Evolutionary conservation across 2,329 filamentous ascomycete species (phyloP).

Genomic region (Aureobasidium sp.): DNA sequence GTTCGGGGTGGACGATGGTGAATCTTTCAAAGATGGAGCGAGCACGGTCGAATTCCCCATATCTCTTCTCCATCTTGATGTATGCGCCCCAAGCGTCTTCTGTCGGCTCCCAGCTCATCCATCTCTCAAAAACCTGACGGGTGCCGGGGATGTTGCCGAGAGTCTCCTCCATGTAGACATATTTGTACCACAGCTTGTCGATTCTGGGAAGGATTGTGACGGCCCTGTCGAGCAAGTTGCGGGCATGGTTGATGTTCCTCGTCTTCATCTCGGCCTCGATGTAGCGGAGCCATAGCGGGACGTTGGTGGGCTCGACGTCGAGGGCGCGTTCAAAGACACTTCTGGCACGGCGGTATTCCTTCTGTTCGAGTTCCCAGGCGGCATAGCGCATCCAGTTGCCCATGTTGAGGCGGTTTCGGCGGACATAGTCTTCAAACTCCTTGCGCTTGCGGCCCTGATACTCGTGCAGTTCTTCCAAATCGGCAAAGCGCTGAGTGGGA

Average conservation of each 20-base stretch:
- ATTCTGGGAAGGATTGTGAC: constrained; percentile 84
- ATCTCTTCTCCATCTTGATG: constrained; percentile 94
- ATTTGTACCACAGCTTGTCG: constrained; percentile 99
- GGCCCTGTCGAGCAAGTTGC: constrained; percentile 91
- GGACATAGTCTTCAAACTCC: constrained; percentile 97
- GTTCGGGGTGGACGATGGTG: constrained; percentile 86
- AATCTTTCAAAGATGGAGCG: constrained; percentile 84
- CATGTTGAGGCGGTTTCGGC: constrained; percentile 88
- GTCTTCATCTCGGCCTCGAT: constrained; percentile 95
- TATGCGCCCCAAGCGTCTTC: constrained; percentile 94
- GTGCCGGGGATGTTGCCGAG: constrained; percentile 89
- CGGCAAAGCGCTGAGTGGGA: constrained; percentile 89
- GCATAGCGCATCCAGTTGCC: constrained; percentile 99
- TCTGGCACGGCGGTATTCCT: constrained; percentile 85
- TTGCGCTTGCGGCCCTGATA: constrained; percentile 93
- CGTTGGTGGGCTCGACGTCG: constrained; percentile 81
- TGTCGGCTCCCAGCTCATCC: constrained; percentile 98
- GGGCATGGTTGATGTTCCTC: constrained; percentile 91
- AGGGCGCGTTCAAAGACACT: constrained; percentile 92
- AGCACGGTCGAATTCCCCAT: constrained; percentile 85
- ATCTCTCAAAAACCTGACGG: constrained; percentile 89
- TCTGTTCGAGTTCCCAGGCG: constrained; percentile 95
- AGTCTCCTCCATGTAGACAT: constrained; percentile 98
- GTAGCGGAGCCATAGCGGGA: constrained; percentile 85
- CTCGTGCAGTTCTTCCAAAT: constrained; percentile 96